Evolutionary conservation across 2,329 filamentous ascomycete genomes (phyloP), one percentile per base, ranked within the genome.

Genomic region (Colletotrichum endophyticum): DNA sequence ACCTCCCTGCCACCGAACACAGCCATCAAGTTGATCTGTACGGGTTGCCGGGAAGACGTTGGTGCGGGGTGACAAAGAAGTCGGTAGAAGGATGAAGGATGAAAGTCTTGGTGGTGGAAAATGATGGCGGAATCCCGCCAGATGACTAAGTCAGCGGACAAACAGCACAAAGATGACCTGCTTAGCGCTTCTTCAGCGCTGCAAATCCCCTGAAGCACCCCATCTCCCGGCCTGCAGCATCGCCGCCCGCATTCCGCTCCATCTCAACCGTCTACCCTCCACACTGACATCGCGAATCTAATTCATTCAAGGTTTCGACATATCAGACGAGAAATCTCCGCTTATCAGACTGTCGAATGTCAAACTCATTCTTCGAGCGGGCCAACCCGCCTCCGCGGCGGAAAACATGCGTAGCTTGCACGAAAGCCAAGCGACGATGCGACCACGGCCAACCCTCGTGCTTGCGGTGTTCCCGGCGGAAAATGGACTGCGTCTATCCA

Each of bases 401-500:
- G 63, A 92, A 91, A 82, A 90, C 91, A 5, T 93, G 91, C 79
- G 84, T 86, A 5, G 87, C 88, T 30, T 92, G 91, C 83, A 90
- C 88, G 64, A 88, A 87, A 79, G 87, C 90, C 28, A 92, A 92
- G 81, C 87, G 91, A 16, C 88, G 88, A 64, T 92, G 91, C 80
- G 89, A 91, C 78, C 86, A 89, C 49, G 86, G 85, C 22, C 80
- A 86, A 16, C 91, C 91, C 3, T 80, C 85, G 15, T 93, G 91
- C 78, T 82, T 87, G 19, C 86, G 91, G 59, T 93, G 91, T 79
- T 80, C 82, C 1, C 87, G 88, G 72, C 86, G 89, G 32, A 82
- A 83, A 3, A 81, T 92, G 2, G 66, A 80, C 1, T 92, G 91
- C 81, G 80, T 84, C 6, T 92, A 91, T 76, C 85, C 84, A 56